These are phyloP conservation scores for Naegleria fowleri DNA, from an alignment of 208 protist genomes.

Conservation along the genomic window DNA sequence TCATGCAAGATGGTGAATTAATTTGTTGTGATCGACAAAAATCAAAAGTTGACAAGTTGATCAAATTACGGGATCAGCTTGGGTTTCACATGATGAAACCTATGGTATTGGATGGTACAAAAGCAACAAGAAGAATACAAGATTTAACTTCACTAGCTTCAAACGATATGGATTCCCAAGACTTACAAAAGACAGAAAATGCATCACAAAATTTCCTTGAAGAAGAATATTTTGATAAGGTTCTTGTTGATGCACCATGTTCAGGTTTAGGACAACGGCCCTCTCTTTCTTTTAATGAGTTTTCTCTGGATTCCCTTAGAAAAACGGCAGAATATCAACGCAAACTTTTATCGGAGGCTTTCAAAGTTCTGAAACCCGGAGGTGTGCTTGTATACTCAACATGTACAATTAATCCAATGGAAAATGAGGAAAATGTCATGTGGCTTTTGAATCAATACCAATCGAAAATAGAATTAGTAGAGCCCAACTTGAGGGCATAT, in stretches of 20 bases:
- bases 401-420: slow-evolving; percentile 74
- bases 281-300: neutral
- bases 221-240: slow-evolving; percentile 48
- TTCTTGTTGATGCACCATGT: slow-evolving; percentile 75
- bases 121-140: slow-evolving; percentile 9
- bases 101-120: neutral
- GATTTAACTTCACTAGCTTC: slow-evolving; percentile 35
- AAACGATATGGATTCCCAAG: too few relatives aligned
- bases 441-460: neutral
- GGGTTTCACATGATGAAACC: neutral
- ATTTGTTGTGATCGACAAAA: slow-evolving; percentile 30
- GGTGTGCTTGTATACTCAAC: slow-evolving; percentile 84
- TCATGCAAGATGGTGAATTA: slow-evolving; percentile 42
- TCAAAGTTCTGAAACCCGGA: slow-evolving; percentile 57
- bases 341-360: slow-evolving; percentile 62
- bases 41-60: slow-evolving; percentile 10
- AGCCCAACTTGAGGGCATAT: neutral
- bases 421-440: slow-evolving; percentile 76
- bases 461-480: neutral
- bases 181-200: neutral
- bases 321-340: slow-evolving; percentile 21
- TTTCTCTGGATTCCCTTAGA: neutral
- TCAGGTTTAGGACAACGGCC: slow-evolving; percentile 57
- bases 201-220: neutral
- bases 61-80: neutral